Base-by-base conservation (phyloP, 257 asterid species). In the Misopates orontium region DNA sequence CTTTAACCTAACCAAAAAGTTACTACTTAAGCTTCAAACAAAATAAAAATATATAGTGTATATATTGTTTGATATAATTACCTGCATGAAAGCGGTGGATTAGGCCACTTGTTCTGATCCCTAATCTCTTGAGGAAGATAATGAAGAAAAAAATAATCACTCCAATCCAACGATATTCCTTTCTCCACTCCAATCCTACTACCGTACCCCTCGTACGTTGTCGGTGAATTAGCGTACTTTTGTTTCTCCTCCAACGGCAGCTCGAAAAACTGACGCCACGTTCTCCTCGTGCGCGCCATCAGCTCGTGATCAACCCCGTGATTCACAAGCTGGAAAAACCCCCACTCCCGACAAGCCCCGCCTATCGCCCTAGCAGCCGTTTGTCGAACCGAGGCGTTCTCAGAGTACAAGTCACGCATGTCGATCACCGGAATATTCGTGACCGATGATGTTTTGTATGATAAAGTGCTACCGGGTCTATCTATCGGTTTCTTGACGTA, bases 121-220 rank as follows among this genome's bases (percentile, higher is more conserved):
- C 87, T 83, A 7, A 87, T 56, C 0, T 66, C 16, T 0, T 59
- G 13, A 0, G 99, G 99, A 20, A 87, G 90, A 18, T 58, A 82
- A 14, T 87, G 78, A 18, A 93, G 95, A 42, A 83, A 93, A 55
- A 86, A 93, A 32, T 93, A 93, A 41, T 93, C 99, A 22, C 96
- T 90, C 99, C 99, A 93, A 47, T 93, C 99, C 66, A 93, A 72
- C 16, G 83, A 71, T 0, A 77, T 69, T 1, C 90, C 97, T 28
- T 90, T 77, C 72, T 73, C 85, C 32, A 90, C 87, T 4, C 99
- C 99, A 1, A 90, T 80, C 20, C 97, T 71, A 66, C 99, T 93
- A 1, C 99, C 99, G 56, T 93, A 93, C 0, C 98, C 98, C 49
- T 87, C 99, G 23, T 93, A 93, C 0, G 97, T 90, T 4, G 21